Conservation (phyloP, 2,329 filamentous ascomycete species). For the Aspergillus sp. region DNA sequence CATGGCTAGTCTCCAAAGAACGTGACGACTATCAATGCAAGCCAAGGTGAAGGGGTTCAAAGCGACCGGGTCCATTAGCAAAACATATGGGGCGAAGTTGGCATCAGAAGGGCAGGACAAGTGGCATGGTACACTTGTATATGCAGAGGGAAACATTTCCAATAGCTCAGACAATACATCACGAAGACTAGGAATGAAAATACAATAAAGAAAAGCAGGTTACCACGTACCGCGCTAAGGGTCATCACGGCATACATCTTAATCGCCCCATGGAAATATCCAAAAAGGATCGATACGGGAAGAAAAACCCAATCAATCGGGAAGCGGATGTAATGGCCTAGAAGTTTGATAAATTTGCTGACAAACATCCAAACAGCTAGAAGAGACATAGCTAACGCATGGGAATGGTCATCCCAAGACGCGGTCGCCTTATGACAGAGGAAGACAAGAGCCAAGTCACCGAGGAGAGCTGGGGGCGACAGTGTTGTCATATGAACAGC, state of each 20-base stretch:
- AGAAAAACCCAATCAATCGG: slow-evolving; percentile 77
- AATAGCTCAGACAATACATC: too few relatives aligned
- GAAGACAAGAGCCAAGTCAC: slow-evolving; percentile 72
- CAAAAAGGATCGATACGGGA: slow-evolving; percentile 84
- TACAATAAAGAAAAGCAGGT: not conserved
- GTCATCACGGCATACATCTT: slow-evolving; percentile 86
- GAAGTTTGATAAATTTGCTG: slow-evolving; percentile 87
- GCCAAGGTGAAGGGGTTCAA: too few relatives aligned
- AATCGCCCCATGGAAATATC: slow-evolving; percentile 89
- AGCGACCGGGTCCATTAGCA: too few relatives aligned
- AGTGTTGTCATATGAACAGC: slow-evolving; percentile 90
- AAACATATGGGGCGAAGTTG: too few relatives aligned
- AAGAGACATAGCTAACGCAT: slow-evolving; percentile 57
- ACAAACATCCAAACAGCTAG: slow-evolving; percentile 77
- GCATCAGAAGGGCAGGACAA: too few relatives aligned
- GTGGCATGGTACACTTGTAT: too few relatives aligned
- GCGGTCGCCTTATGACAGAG: slow-evolving; percentile 69
- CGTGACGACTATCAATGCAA: not conserved
- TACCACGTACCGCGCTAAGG: slow-evolving; percentile 70
- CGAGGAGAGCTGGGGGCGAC: slow-evolving; percentile 78
- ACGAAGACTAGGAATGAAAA: not conserved
- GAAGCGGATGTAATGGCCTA: slow-evolving; percentile 82
- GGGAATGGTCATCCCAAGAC: slow-evolving; percentile 56
- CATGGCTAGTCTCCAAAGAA: not conserved
- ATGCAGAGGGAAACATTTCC: too few relatives aligned